Percentiles rank a stretch among this genome's conserved stretches.
phyloP scores from a whole-genome alignment of 1,284 basidiomycete genomes.

The Rhodotorula glutinis region DNA sequence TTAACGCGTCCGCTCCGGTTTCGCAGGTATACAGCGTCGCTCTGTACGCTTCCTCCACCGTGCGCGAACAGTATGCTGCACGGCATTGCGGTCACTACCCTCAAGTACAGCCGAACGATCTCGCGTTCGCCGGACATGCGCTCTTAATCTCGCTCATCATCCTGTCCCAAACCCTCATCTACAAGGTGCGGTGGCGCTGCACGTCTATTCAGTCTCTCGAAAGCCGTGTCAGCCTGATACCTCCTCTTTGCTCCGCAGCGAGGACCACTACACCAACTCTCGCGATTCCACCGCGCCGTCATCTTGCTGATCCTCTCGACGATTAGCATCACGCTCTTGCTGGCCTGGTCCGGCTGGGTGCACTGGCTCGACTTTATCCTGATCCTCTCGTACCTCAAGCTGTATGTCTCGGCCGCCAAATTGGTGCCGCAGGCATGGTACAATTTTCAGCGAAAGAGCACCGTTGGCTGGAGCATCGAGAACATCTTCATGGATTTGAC shows the following conservation, averaged over 20 bases:
- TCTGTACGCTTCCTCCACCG: slow-evolving; percentile 46
- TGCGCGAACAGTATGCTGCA: slow-evolving; percentile 48
- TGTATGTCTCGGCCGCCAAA: slow-evolving; percentile 49
- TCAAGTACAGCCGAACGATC: slow-evolving; percentile 49
- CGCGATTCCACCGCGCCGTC: slow-evolving; percentile 13
- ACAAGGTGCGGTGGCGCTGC: slow-evolving; percentile 64
- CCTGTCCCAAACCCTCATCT: slow-evolving; percentile 33
- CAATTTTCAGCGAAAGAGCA: slow-evolving; percentile 47
- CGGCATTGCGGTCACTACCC: slow-evolving; percentile 51
- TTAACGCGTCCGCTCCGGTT: no score
- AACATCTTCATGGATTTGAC: slow-evolving; percentile 49
- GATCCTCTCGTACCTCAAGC: slow-evolving; percentile 47
- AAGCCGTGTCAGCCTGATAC: not conserved
- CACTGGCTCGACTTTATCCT: slow-evolving; percentile 43
- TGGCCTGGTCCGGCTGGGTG: slow-evolving; percentile 61
- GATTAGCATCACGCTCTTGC: slow-evolving; percentile 56
- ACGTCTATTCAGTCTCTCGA: no score
- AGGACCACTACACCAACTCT: slow-evolving; percentile 9
- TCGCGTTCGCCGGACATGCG: slow-evolving; percentile 48
- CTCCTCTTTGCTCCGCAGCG: slow-evolving; percentile 4
- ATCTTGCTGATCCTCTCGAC: slow-evolving; percentile 17
- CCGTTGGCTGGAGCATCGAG: slow-evolving; percentile 49
- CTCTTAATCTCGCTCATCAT: slow-evolving; percentile 31
- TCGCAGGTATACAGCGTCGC: slow-evolving; percentile 47
- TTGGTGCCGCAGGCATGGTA: slow-evolving; percentile 48